Conservation (phyloP, 2,329 filamentous ascomycete species). For the Colletotrichum tofieldiae region DNA sequence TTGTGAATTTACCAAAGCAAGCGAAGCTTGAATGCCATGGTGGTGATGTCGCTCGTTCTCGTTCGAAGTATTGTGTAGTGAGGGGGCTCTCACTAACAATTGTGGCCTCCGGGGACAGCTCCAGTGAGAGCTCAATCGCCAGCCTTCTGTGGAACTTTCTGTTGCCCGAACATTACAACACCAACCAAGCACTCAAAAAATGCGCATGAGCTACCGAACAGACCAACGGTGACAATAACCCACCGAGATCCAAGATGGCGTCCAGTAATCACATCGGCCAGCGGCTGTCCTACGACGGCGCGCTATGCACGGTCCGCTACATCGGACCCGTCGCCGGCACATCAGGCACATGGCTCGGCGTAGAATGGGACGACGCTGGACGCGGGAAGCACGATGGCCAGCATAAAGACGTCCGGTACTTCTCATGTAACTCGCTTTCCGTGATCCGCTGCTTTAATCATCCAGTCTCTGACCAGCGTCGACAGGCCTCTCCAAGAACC, state of each 20-base stretch:
- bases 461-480: slow-evolving; percentile 32
- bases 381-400: slow-evolving; percentile 94
- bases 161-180: slow-evolving; percentile 3
- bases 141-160: slow-evolving; percentile 12
- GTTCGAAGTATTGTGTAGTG: not conserved
- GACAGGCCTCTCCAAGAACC: slow-evolving; percentile 72
- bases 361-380: slow-evolving; percentile 93
- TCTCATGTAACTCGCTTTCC: slow-evolving; percentile 74
- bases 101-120: slow-evolving; percentile 21
- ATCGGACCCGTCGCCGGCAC: slow-evolving; percentile 84
- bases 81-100: slow-evolving; percentile 31
- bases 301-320: slow-evolving; percentile 88
- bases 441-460: slow-evolving; percentile 39
- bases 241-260: slow-evolving; percentile 53
- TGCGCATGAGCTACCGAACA: not conserved
- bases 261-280: slow-evolving; percentile 72
- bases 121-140: slow-evolving; percentile 14
- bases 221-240: slow-evolving; percentile 12
- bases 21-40: too few relatives aligned
- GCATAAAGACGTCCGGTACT: slow-evolving; percentile 85
- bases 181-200: slow-evolving; percentile 5
- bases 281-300: slow-evolving; percentile 84
- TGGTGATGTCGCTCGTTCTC: not conserved
- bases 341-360: slow-evolving; percentile 87
- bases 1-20: not conserved